These are phyloP conservation scores for Lachnellula suecica DNA, from an alignment of 2,329 filamentous ascomycete genomes.

Conservation along the genomic window DNA sequence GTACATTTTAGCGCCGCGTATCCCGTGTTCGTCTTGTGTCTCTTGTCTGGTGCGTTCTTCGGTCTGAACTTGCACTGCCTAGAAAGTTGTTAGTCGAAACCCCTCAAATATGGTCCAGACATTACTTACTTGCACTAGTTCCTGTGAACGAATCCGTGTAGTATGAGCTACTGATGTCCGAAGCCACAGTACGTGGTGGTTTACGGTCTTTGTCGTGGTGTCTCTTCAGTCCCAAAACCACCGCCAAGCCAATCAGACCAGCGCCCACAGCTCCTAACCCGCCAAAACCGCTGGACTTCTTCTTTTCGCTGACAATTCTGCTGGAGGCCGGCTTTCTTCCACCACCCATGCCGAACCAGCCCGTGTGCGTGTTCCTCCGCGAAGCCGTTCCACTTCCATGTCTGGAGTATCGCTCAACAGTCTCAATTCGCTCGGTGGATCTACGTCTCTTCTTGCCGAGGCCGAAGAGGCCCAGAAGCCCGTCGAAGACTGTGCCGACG, in stretches of 20 bases:
- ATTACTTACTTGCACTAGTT: slow-evolving; percentile 33
- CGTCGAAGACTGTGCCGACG: slow-evolving; percentile 60
- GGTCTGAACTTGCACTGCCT: slow-evolving; percentile 32
- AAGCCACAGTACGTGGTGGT: slow-evolving; percentile 7
- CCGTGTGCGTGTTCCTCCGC: slow-evolving; percentile 37
- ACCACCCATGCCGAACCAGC: slow-evolving; percentile 51
- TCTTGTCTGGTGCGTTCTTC: slow-evolving; percentile 27
- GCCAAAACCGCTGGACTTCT: slow-evolving; percentile 48
- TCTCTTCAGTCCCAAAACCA: slow-evolving; percentile 33
- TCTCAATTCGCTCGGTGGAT: slow-evolving; percentile 51
- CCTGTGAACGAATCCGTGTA: slow-evolving; percentile 34
- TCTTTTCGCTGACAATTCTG: slow-evolving; percentile 43
- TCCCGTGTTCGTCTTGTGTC: slow-evolving; percentile 8
- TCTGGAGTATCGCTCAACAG: slow-evolving; percentile 60
- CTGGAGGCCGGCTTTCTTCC: slow-evolving; percentile 38
- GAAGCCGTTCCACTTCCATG: slow-evolving; percentile 41
- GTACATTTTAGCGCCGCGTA: neutral
- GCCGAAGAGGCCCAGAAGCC: slow-evolving; percentile 59
- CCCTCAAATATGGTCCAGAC: neutral
- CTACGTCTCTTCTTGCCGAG: slow-evolving; percentile 49
- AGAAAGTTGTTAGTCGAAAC: slow-evolving; percentile 14
- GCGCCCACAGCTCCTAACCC: slow-evolving; percentile 48
- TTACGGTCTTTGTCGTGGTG: slow-evolving; percentile 23
- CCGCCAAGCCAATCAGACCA: slow-evolving; percentile 29
- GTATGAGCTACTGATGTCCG: slow-evolving; percentile 30